A percentile compares a stretch with the other conserved stretches of the same genome.
Evolutionary conservation across 768 basidiomycete species (phyloP).

Genomic region (Pleurotus tuoliensis): DNA sequence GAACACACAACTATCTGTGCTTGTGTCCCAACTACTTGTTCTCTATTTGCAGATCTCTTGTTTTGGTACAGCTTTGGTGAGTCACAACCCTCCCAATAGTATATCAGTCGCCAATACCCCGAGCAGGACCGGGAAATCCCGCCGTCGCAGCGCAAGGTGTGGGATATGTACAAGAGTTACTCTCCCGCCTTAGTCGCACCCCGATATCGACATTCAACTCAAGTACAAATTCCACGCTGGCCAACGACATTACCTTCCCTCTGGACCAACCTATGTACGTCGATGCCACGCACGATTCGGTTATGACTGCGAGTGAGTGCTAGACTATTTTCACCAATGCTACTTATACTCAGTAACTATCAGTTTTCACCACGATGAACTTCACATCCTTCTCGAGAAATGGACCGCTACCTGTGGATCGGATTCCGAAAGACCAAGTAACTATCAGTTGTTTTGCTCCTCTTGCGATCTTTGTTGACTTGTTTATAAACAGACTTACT

Average conservation of each 20-base stretch:
- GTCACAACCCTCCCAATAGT: background rate
- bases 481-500: conserved; percentile 21
- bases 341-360: background rate
- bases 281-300: conserved; percentile 73
- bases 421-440: conserved; percentile 52
- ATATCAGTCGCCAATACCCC: background rate
- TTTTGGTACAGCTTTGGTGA: conserved; percentile 58
- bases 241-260: conserved; percentile 52
- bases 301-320: conserved; percentile 52
- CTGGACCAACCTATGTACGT: conserved; percentile 59
- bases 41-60: conserved; percentile 32
- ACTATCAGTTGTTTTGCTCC: conserved; percentile 25
- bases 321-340: conserved; percentile 12
- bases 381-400: conserved; percentile 55
- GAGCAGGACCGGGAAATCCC: conserved; percentile 57
- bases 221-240: conserved; percentile 66
- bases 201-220: conserved; percentile 51
- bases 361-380: conserved; percentile 70
- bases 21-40: background rate
- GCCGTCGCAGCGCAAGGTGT: conserved; percentile 57
- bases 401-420: conserved; percentile 61
- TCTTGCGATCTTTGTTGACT: background rate
- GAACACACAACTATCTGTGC: background rate
- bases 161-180: conserved; percentile 67
- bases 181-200: conserved; percentile 64